Evolutionary conservation across 139 green algal species (phyloP), one percentile per base, ranked within the genome.

Genomic region (Closterium sp.): DNA sequence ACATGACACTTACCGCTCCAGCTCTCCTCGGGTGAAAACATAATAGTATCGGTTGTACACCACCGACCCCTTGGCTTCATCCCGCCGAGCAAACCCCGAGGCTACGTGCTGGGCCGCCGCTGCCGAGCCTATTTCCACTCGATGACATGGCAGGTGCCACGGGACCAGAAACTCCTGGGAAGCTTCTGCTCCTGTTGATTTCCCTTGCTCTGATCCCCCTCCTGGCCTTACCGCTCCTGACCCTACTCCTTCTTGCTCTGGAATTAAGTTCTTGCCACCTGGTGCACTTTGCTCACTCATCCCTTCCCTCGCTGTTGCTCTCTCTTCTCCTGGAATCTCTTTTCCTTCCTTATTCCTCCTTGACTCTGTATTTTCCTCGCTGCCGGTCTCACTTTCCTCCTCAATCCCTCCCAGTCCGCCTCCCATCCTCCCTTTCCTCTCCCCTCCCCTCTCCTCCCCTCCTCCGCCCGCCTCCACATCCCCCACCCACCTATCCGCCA

Each of bases 1-100:
- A 10, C 9, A 91, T 91, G 31, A 91, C 1, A 90, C 86, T 28
- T 86, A 95, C 90, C 91, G 92, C 87, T 95, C 90, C 27, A 95
- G 30, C 87, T 95, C 93, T 13, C 90, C 93, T 90, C 92, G 22
- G 7, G 29, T 31, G 32, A 94, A 99, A 29, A 99, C 95, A 95
- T 99, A 98, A 95, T 99, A 99, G 94, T 98, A 99, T 7, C 98
- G 95, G 91, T 98, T 96, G 94, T 97, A 98, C 89, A 99, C 96
- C 0, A 99, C 95, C 0, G 96, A 93, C 11, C 95, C 89, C 93
- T 99, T 99, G 19, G 87, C 32, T 1, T 90, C 27, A 89, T 99
- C 96, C 28, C 29, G 45, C 90, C 92, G 70, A 9, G 86, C 90
- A 34, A 89, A 90, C 30, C 89, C 34, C 19, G 73, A 31, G 0